Evolutionary conservation across 768 basidiomycete genomes (phyloP).

Genomic region (Hebeloma cylindrosporum): DNA sequence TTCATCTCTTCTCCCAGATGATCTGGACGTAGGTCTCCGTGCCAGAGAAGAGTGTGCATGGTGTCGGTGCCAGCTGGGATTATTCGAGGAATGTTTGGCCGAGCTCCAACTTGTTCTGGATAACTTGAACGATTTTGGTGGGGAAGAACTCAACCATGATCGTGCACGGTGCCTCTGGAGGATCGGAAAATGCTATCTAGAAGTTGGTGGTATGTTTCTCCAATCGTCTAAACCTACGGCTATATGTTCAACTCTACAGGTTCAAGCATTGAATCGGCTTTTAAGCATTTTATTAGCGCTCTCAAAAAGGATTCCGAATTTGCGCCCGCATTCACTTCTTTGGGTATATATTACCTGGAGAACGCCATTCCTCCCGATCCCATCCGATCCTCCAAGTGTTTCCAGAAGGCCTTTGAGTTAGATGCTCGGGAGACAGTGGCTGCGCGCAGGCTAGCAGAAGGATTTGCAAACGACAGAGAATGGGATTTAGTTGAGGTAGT

Average conservation of each 20-base stretch:
- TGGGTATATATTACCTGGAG: slow-evolving; percentile 88
- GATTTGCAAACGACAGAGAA: slow-evolving; percentile 89
- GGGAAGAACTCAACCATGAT: slow-evolving; percentile 52
- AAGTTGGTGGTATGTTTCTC: slow-evolving; percentile 56
- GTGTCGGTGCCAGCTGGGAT: slow-evolving; percentile 64
- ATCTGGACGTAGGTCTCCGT: slow-evolving; percentile 50
- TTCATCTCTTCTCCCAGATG: slow-evolving; percentile 43
- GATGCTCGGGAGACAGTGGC: slow-evolving; percentile 88
- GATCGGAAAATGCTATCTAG: slow-evolving; percentile 76
- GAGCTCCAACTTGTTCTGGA: slow-evolving; percentile 50
- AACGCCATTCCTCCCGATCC: slow-evolving; percentile 71
- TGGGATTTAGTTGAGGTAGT: slow-evolving; percentile 97
- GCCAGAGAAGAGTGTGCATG: slow-evolving; percentile 84
- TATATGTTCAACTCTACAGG: slow-evolving; percentile 30
- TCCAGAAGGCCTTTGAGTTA: slow-evolving; percentile 97
- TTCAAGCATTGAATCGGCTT: slow-evolving; percentile 60
- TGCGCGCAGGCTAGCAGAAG: slow-evolving; percentile 78
- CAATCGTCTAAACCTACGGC: slow-evolving; percentile 1
- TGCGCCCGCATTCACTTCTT: slow-evolving; percentile 91
- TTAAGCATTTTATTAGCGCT: slow-evolving; percentile 74
- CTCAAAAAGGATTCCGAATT: slow-evolving; percentile 74
- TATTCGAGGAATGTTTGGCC: slow-evolving; percentile 44
- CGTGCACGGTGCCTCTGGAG: slow-evolving; percentile 84
- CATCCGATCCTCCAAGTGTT: slow-evolving; percentile 88
- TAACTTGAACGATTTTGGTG: slow-evolving; percentile 44